Evolutionary conservation across 192 early-diverging fungal species (phyloP).

Genomic region (Thamnidium elegans): DNA sequence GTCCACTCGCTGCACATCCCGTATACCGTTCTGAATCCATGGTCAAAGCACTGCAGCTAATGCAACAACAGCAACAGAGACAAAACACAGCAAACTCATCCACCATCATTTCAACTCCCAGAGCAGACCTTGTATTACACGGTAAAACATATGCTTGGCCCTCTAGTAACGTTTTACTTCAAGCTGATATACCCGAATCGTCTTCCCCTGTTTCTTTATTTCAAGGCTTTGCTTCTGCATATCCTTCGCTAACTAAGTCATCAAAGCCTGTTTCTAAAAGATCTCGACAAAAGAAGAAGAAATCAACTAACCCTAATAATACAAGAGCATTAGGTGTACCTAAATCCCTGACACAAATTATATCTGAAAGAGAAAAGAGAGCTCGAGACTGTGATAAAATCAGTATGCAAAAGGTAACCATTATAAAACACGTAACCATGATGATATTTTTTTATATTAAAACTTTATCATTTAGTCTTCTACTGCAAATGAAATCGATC

Average conservation of each 20-base stretch:
- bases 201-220: constrained; percentile 51
- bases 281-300: constrained; percentile 17
- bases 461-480: constrained; percentile 32
- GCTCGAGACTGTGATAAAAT: constrained; percentile 51
- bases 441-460: no score
- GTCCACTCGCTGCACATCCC: constrained; percentile 48
- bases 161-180: constrained; percentile 36
- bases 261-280: not conserved
- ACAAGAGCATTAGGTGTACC: constrained; percentile 5
- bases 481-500: constrained; percentile 42
- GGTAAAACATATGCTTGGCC: constrained; percentile 24
- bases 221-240: constrained; percentile 53
- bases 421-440: no score
- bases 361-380: constrained; percentile 49
- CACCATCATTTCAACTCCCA: not conserved
- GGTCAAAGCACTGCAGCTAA: constrained; percentile 48
- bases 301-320: constrained; percentile 2
- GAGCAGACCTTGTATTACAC: constrained; percentile 16
- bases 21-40: constrained; percentile 52
- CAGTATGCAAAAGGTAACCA: constrained; percentile 46
- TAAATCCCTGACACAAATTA: constrained; percentile 40
- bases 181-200: constrained; percentile 53
- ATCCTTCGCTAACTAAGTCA: constrained; percentile 37
- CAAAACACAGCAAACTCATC: not conserved
- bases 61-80: constrained; percentile 40